These are phyloP conservation scores for Sclerotinia sclerotiorum DNA, from an alignment of 2,329 filamentous ascomycete genomes.

Conservation along the genomic window DNA sequence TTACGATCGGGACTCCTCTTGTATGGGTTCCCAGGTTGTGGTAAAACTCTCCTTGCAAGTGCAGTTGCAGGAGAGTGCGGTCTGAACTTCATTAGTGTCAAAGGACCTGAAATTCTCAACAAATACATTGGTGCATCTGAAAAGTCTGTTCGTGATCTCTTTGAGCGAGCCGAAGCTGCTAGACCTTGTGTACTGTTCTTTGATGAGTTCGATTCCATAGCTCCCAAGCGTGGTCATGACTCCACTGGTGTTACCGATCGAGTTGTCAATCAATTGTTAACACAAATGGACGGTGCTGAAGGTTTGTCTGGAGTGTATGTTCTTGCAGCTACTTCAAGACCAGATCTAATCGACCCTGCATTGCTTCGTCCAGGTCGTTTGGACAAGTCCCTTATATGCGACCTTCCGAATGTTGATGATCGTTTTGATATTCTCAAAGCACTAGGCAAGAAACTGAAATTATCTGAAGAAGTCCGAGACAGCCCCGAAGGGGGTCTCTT, in stretches of 20 bases:
- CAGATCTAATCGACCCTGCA: constrained; percentile 93
- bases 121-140: constrained; percentile 99
- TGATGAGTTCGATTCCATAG: constrained; percentile 97
- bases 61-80: constrained; percentile 98
- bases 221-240: constrained; percentile 94
- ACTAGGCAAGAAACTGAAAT: constrained; percentile 75
- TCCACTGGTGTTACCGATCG: constrained; percentile 97
- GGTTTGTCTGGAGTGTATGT: constrained; percentile 94
- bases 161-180: constrained; percentile 87
- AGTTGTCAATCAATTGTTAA: constrained; percentile 96
- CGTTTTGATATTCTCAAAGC: constrained; percentile 85
- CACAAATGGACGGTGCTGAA: constrained; percentile 98
- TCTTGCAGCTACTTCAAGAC: constrained; percentile 86
- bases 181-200: constrained; percentile 96
- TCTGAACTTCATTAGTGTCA: constrained; percentile 97
- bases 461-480: constrained; percentile 61
- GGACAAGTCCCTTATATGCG: constrained; percentile 90
- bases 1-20: constrained; percentile 88
- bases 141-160: constrained; percentile 92
- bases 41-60: constrained; percentile 92
- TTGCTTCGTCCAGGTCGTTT: constrained; percentile 86
- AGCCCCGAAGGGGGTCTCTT: constrained; percentile 21
- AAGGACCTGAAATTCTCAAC: constrained; percentile 96
- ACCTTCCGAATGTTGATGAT: constrained; percentile 78
- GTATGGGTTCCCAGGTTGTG: constrained; percentile 94